Conservation (phyloP, 2,329 filamentous ascomycete genomes). For the Pestalotiopsis sp. region DNA sequence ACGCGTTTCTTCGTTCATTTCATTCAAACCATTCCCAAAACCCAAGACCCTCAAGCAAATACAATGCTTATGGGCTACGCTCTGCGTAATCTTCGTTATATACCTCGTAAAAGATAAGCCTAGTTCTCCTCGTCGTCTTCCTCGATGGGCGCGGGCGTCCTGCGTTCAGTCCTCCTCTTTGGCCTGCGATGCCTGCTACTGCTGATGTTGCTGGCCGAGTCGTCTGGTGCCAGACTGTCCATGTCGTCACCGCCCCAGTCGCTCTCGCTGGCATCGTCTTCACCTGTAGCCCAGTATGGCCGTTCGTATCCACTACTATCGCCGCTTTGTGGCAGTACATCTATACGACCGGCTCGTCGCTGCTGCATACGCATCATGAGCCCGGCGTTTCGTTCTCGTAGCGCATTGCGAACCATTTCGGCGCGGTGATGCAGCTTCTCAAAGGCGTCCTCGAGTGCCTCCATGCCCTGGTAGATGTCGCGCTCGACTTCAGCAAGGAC, state of each 20-base stretch:
- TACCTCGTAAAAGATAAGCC: not conserved
- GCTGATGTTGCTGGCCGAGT: slow-evolving; percentile 79
- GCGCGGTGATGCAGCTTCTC: slow-evolving; percentile 87
- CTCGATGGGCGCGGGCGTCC: slow-evolving; percentile 73
- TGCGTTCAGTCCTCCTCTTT: slow-evolving; percentile 67
- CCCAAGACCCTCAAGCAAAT: not conserved
- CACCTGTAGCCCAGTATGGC: slow-evolving; percentile 46
- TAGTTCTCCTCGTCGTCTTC: slow-evolving; percentile 59
- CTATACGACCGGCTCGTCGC: slow-evolving; percentile 51
- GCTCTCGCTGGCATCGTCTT: slow-evolving; percentile 55
- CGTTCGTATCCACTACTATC: slow-evolving; percentile 50
- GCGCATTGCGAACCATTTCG: slow-evolving; percentile 74
- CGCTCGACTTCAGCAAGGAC: slow-evolving; percentile 89
- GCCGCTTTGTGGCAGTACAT: slow-evolving; percentile 52
- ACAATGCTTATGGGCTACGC: not conserved
- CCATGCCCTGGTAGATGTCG: slow-evolving; percentile 93
- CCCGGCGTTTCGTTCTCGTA: slow-evolving; percentile 82
- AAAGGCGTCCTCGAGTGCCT: slow-evolving; percentile 90
- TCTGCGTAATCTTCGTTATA: not conserved
- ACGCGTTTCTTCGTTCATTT: not conserved
- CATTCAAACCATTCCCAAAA: not conserved
- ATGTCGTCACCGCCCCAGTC: slow-evolving; percentile 60
- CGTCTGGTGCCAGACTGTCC: slow-evolving; percentile 71
- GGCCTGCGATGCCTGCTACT: slow-evolving; percentile 68
- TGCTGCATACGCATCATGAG: slow-evolving; percentile 66